Conservation (phyloP, 1,139 yeast species). For the Yarrowia galli region DNA sequence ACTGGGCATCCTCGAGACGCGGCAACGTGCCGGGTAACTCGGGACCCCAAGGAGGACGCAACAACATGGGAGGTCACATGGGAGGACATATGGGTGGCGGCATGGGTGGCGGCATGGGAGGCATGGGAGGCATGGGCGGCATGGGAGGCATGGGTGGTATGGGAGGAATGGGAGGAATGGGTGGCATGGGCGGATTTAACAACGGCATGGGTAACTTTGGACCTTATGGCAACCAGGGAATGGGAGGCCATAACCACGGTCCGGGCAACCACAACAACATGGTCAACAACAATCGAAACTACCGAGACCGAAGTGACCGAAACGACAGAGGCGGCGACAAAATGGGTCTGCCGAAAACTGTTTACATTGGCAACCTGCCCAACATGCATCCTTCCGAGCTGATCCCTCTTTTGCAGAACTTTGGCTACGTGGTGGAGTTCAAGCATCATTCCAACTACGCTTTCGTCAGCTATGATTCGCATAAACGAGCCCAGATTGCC, state of each 20-base stretch:
- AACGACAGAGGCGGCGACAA: conserved; percentile 1
- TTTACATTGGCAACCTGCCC: conserved; percentile 84
- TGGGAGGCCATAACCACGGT: conserved; percentile 1
- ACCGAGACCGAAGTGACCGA: conserved; percentile 24
- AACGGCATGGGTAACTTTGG: conserved; percentile 36
- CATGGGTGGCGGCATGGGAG: conserved; percentile 8
- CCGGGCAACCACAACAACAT: background rate
- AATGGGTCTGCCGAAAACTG: conserved; percentile 58
- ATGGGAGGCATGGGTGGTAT: conserved; percentile 28
- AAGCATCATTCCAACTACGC: conserved; percentile 86
- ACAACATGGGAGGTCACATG: conserved; percentile 20
- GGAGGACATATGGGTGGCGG: conserved; percentile 15
- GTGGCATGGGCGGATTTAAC: conserved; percentile 25
- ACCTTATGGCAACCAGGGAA: conserved; percentile 9
- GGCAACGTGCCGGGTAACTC: background rate
- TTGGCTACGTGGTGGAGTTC: conserved; percentile 83
- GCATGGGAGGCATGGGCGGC: conserved; percentile 22
- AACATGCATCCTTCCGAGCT: conserved; percentile 75
- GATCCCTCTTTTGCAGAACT: conserved; percentile 76
- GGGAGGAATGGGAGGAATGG: conserved; percentile 33
- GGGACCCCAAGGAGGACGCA: conserved; percentile 1
- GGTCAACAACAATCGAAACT: conserved; percentile 38
- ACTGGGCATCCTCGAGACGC: conserved; percentile 69
- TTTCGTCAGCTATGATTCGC: conserved; percentile 84
- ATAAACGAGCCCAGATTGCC: conserved; percentile 88